These are phyloP conservation scores for Colletotrichum filicis DNA, from an alignment of 2,329 filamentous ascomycete species.

Conservation along the genomic window DNA sequence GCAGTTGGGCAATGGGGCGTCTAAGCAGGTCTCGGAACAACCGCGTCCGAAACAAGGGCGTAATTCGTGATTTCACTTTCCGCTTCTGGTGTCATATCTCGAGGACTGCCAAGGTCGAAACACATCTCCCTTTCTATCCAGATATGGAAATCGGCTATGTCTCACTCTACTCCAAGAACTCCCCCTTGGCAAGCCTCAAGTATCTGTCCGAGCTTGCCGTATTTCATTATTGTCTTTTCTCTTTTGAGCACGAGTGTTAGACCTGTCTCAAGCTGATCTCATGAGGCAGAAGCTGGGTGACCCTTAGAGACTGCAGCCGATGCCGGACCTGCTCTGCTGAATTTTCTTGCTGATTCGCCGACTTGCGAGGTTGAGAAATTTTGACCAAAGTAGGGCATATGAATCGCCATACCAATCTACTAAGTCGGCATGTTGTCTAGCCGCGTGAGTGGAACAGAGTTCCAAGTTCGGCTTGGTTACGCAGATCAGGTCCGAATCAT, in stretches of 20 bases:
- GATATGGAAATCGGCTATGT: neutral
- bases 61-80: neutral
- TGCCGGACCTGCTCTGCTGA: neutral
- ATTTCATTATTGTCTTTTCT: neutral
- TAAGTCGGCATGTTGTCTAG: neutral
- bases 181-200: neutral
- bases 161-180: neutral
- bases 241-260: neutral
- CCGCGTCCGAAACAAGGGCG: neutral
- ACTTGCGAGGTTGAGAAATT: neutral
- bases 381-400: neutral
- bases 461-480: neutral
- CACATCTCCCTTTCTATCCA: neutral
- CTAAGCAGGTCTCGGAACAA: neutral
- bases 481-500: neutral
- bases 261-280: constrained; percentile 9
- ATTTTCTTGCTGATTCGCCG: neutral
- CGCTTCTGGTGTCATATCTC: constrained; percentile 8
- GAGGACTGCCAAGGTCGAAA: neutral
- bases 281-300: neutral
- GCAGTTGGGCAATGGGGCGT: neutral
- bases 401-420: neutral
- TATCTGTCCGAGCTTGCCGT: neutral
- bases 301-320: neutral
- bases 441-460: neutral